Base-by-base conservation (phyloP, 2,329 filamentous ascomycete species). In the Phaeophleospora eucalypticola region DNA sequence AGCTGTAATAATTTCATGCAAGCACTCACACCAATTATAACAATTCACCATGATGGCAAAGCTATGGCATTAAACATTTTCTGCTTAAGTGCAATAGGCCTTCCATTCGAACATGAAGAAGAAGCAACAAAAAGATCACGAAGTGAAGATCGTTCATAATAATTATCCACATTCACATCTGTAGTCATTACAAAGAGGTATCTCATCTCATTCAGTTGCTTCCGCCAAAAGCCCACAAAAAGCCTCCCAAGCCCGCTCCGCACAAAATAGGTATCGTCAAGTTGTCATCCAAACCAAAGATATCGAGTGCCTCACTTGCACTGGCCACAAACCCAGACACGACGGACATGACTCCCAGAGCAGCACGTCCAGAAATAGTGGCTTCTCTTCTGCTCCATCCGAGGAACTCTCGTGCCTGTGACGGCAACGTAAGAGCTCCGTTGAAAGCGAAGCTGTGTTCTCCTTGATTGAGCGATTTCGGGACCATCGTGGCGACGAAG, bases 201-300 rank as follows among this genome's bases (percentile, higher is more conserved):
- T n/a, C n/a, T n/a, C n/a, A n/a, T n/a, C n/a, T 12, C 12, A 29
- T 29, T 50, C 34, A 52, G 32, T 46, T 52, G 36, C n/a, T n/a
- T n/a, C 49, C 45, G 17, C 54, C 84, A 75, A 96, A 96, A 40
- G 89, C 68, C 71, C 87, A 94, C 60, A 97, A 76, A 67, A 98
- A 96, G 0, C 85, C 86, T 84, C 87, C 95, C 51, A 98, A 82
- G 4, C 90, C 90, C 37, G 89, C 70, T 18, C 90, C 89, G 64
- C 89, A 95, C 41, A 98, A 75, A 19, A 95, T 82, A 2, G 93
- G 93, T 67, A 98, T 98, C 41, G 91, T 97, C 59, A 98, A 74
- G 69, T 98, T 98, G 71, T 98, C 93, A 63, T 98, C 93, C 86
- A 89, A 90, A 39, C 89, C 88, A 65, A 89, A 96, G 0, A 97